Base-by-base conservation (phyloP, 345 rosid genomes). In the Xanthoceras sorbifolium region DNA sequence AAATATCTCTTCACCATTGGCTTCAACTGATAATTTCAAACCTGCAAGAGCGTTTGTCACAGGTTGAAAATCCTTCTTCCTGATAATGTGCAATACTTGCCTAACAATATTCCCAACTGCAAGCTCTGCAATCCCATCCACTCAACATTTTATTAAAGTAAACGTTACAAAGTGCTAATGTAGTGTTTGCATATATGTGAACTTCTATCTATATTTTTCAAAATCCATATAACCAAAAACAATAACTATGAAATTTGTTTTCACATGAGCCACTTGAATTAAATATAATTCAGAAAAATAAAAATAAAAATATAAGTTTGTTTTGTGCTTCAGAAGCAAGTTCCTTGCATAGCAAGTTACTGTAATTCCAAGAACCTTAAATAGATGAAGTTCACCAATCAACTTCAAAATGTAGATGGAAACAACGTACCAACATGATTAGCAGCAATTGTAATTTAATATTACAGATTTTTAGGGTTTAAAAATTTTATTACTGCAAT, bases 41-140 rank as follows among this genome's bases (percentile, higher is more conserved):
- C 78, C 90, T 59, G 69, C 81, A 67, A 85, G 81, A 78, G 82
- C 85, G 14, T 85, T 85, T 2, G 78, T 62, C 60, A 82, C 73
- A 25, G 18, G 64, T 9, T 88, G 82, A 61, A 85, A 75, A 73
- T 88, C 83, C 81, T 88, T 90, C 77, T 88, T 90, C 79, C 86
- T 83, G 69, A 90, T 87, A 52, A 87, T 87, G 77, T 82, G 89
- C 76, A 87, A 83, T 74, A 87, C 88, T 60, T 90, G 86, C 84
- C 90, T 85, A 63, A 87, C 85, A 50, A 82, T 84, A 54, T 85
- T 87, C 28, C 92, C 90, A n/a, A 86, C 90, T 64, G 93, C 93
- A 70, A 89, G 83, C 81, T 89, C 93, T 89, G 89, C 84, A 80
- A 72, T 64, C 74, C 78, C 44, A 71, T 40, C 31, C 59, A 23